Evolutionary conservation across 495 filamentous ascomycete species (phyloP).

Genomic region (Trichoderma parareesei): DNA sequence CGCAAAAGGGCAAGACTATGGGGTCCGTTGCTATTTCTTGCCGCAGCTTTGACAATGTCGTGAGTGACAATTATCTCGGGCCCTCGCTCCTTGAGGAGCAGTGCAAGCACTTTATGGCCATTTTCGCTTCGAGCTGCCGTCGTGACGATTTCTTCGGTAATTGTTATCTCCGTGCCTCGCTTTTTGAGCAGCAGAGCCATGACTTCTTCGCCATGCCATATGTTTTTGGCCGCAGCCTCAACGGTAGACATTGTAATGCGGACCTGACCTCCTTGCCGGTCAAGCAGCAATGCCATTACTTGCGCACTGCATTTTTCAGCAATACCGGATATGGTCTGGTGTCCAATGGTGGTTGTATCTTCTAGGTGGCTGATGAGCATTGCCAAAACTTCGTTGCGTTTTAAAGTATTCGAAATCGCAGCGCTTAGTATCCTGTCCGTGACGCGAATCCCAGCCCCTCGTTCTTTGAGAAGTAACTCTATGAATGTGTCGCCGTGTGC

Average conservation of each 20-base stretch:
- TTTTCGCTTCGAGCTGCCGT: constrained; percentile 15
- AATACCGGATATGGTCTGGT: too few relatives aligned
- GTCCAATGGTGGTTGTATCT: too few relatives aligned
- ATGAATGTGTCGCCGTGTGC: too few relatives aligned
- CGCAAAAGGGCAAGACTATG: not conserved
- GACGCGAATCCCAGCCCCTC: too few relatives aligned
- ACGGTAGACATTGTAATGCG: constrained; percentile 15
- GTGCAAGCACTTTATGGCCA: constrained; percentile 17
- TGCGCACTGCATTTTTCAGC: too few relatives aligned
- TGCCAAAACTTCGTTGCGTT: too few relatives aligned
- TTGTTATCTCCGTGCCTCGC: constrained; percentile 11
- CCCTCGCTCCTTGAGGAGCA: constrained; percentile 16
- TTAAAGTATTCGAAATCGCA: too few relatives aligned
- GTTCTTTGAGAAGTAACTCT: too few relatives aligned
- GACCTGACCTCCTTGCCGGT: constrained; percentile 13
- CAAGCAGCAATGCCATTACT: constrained; percentile 13
- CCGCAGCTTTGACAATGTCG: constrained; percentile 2
- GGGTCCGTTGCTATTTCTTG: not conserved
- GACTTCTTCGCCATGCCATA: constrained; percentile 5
- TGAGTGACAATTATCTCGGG: constrained; percentile 18
- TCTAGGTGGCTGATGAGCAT: too few relatives aligned
- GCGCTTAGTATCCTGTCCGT: too few relatives aligned
- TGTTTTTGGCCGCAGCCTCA: constrained; percentile 16
- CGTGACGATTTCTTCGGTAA: constrained; percentile 15
- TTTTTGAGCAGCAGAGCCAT: constrained; percentile 16